These are phyloP conservation scores for Neostapfia colusana DNA, from an alignment of 176 grass and related monocot genomes.

Conservation along the genomic window DNA sequence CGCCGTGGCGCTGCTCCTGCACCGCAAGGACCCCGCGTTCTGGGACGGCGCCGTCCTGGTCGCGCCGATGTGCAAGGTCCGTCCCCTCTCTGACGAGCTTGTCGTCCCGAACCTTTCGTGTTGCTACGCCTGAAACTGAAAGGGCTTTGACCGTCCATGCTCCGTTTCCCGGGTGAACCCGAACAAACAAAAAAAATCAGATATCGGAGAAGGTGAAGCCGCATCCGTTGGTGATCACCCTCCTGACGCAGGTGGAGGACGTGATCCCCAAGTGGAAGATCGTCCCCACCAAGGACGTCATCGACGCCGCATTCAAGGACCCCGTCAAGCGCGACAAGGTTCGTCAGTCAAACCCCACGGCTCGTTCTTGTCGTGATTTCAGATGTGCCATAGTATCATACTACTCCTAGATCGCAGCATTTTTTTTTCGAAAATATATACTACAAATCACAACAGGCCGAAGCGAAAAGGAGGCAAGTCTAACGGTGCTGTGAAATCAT, in stretches of 20 bases:
- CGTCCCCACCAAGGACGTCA: slow-evolving; percentile 86
- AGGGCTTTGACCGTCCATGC: neutral
- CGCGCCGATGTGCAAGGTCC: slow-evolving; percentile 93
- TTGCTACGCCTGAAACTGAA: neutral
- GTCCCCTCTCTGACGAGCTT: neutral
- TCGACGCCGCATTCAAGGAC: slow-evolving; percentile 91
- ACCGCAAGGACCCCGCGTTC: slow-evolving; percentile 69
- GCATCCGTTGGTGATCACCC: slow-evolving; percentile 61
- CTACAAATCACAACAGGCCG: neutral
- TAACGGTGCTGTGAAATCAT: no score
- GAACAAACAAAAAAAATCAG: slow-evolving; percentile 30
- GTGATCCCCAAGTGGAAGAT: slow-evolving; percentile 95
- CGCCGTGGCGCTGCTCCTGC: slow-evolving; percentile 75
- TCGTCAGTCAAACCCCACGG: neutral
- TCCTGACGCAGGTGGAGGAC: slow-evolving; percentile 80
- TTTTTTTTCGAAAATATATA: neutral
- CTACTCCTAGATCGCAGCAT: neutral
- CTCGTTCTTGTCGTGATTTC: neutral
- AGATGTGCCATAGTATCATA: neutral
- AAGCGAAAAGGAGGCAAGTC: no score
- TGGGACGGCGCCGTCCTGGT: slow-evolving; percentile 88
- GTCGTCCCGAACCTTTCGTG: neutral
- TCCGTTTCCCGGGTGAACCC: neutral
- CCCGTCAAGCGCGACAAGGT: slow-evolving; percentile 82
- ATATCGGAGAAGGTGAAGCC: slow-evolving; percentile 97